Evolutionary conservation across 2,329 filamentous ascomycete species (phyloP), one percentile per base, ranked within the genome.

Genomic region (Drechslerella dactyloides): DNA sequence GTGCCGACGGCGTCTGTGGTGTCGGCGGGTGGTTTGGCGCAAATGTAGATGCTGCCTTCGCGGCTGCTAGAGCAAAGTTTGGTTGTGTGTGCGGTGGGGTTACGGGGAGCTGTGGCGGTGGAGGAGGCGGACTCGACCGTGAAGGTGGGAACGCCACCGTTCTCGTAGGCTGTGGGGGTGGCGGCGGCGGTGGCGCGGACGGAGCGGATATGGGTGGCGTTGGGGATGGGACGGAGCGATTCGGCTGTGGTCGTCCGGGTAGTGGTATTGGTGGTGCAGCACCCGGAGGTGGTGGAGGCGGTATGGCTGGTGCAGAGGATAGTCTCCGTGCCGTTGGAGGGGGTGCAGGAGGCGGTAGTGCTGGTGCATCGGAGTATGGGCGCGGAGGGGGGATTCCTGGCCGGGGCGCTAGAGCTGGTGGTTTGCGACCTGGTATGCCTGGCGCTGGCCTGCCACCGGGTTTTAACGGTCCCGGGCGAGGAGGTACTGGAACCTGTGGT

Each of bases 251-350:
- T 84, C 63, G 82, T 77, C 40, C 82, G 80, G 78, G 81, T 80
- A 52, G 82, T 81, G 52, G 84, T 77, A 74, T 80, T 77, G 78
- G 75, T 10, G 61, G 85, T 81, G 69, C 86, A 82, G 75, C 87
- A 82, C 75, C 87, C 86, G 75, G 85, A 86, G 8, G 83, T 82
- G 80, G 88, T 85, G 77, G 87, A 82, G 75, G 84, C 85, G 59
- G 85, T 83, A 69, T 83, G 82, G 76, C 87, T 85, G 54, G 82
- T 80, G 7, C 85, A 82, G 4, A 86, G 85, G 76, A 87, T 87
- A 15, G 81, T 78, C 5, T 82, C 82, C 63, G 85, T 81, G 78
- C 88, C 83, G 60, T 88, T 79, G 60, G 88, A 76, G 19, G 85
- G 52, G 87, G 87, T 42, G 87, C 84, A 42, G 87, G 85, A 23